These are phyloP conservation scores for Acidomyces sp. DNA, from an alignment of 495 filamentous ascomycete genomes.

Conservation along the genomic window DNA sequence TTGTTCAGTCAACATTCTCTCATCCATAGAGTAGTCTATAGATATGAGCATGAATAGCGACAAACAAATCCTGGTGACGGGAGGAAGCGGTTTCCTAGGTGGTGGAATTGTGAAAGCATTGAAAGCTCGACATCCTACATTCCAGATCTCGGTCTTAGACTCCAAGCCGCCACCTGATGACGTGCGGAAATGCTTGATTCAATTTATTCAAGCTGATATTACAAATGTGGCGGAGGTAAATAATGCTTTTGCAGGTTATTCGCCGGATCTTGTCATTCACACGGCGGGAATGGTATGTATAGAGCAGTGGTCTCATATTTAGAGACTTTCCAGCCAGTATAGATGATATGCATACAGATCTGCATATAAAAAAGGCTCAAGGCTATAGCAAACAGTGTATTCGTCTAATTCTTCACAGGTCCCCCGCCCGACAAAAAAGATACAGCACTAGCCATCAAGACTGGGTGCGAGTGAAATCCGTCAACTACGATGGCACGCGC, in stretches of 20 bases:
- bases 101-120: conserved; percentile 24
- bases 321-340: too few relatives aligned
- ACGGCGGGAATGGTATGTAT: conserved; percentile 27
- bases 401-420: too few relatives aligned
- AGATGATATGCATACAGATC: too few relatives aligned
- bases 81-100: conserved; percentile 31
- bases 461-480: conserved; percentile 23
- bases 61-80: conserved; percentile 27
- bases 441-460: conserved; percentile 21
- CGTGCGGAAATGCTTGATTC: conserved; percentile 11
- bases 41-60: background rate
- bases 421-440: conserved; percentile 16
- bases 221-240: conserved; percentile 12
- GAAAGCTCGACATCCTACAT: conserved; percentile 15
- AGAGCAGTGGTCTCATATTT: too few relatives aligned
- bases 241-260: conserved; percentile 20
- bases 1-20: too few relatives aligned
- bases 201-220: conserved; percentile 24
- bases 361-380: too few relatives aligned
- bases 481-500: conserved; percentile 35
- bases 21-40: too few relatives aligned
- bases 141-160: conserved; percentile 25
- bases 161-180: conserved; percentile 16
- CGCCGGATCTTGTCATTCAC: conserved; percentile 26
- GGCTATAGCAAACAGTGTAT: too few relatives aligned